Evolutionary conservation across 2,329 filamentous ascomycete genomes (phyloP), one percentile per base, ranked within the genome.

Genomic region (Fusarium stilboides): DNA sequence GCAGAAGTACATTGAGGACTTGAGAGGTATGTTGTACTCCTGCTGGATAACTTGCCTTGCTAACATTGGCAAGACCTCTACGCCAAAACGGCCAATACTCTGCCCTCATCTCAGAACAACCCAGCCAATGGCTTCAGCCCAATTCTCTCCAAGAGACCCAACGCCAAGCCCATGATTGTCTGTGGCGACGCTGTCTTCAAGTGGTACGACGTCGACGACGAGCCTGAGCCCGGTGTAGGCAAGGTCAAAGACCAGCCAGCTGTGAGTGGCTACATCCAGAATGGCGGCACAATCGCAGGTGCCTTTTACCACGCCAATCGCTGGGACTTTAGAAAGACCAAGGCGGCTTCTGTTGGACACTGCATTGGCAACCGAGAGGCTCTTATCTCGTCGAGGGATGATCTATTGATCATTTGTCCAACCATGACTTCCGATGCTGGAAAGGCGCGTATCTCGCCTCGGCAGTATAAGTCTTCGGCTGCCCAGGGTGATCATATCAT

Each of bases 291-390:
- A 0, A 24, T 39, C 8, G 45, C 22, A 0, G 58, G 58, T 12
- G 58, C 58, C 0, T 34, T 62, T 2, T 62, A 62, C 0, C 3
- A 36, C 28, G 49, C 20, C 33, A 37, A 43, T 5, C 56, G 58
- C 0, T 62, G 20, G 14, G n/a, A 24, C 1, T 61, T 26, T 14
- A 26, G 14, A 12, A 14, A 19, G 12, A 4, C 7, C 6, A 6
- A 53, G 7, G 5, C 1, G 4, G 15, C 2, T 2, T 53, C 56
- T 1, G 4, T 61, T 2, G 56, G 6, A 1, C 17, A 39, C 1
- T 62, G 58, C 8, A 45, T 62, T 1, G 58, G 58, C 1, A 62
- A 54, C 6, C 56, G 58, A 12, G 20, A 62, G n/a, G 58, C 58
- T 5, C 1, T 62, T 0, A 53, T 62, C 0, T 62, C 58, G 4